phyloP scores from a whole-genome alignment of 2,329 filamentous ascomycete species.

The Neospermospora avenae region DNA sequence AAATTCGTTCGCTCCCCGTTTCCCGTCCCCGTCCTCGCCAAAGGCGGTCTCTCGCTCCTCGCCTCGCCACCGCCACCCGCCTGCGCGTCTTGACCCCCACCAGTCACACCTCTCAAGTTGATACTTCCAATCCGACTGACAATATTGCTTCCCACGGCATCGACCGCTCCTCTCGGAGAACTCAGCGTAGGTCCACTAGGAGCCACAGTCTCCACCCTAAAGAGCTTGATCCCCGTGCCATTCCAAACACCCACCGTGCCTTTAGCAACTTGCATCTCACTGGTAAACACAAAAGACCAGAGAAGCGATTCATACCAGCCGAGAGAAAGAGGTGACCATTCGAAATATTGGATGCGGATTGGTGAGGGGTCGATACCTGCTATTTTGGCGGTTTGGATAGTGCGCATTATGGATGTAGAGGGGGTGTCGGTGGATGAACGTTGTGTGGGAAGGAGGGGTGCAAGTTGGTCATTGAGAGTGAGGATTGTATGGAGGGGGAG shows the following conservation, averaged over 20 bases:
- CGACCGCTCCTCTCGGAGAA: slow-evolving; percentile 84
- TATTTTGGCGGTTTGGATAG: slow-evolving; percentile 59
- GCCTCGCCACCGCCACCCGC: slow-evolving; percentile 7
- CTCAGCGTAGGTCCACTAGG: slow-evolving; percentile 76
- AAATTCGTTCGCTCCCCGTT: slow-evolving; percentile 15
- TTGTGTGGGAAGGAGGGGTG: slow-evolving; percentile 51
- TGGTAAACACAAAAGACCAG: slow-evolving; percentile 89
- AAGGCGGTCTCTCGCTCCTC: slow-evolving; percentile 10
- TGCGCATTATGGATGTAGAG: slow-evolving; percentile 46
- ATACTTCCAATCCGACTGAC: slow-evolving; percentile 83
- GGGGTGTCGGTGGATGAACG: slow-evolving; percentile 42
- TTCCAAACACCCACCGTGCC: slow-evolving; percentile 94
- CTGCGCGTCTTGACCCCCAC: slow-evolving; percentile 8
- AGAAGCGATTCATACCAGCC: slow-evolving; percentile 96
- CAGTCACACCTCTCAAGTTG: slow-evolving; percentile 32
- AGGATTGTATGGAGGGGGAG: slow-evolving; percentile 85
- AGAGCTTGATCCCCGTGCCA: slow-evolving; percentile 81
- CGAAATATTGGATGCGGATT: slow-evolving; percentile 81
- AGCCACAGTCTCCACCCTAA: slow-evolving; percentile 82
- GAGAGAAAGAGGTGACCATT: slow-evolving; percentile 86
- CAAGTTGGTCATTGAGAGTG: slow-evolving; percentile 67
- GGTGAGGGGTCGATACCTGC: slow-evolving; percentile 71
- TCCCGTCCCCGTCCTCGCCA: slow-evolving; percentile 20
- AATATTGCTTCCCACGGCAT: slow-evolving; percentile 87
- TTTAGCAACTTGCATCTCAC: slow-evolving; percentile 82